These are phyloP conservation scores for Astrothelium subdiscretum DNA, from an alignment of 495 filamentous ascomycete genomes.

Conservation along the genomic window DNA sequence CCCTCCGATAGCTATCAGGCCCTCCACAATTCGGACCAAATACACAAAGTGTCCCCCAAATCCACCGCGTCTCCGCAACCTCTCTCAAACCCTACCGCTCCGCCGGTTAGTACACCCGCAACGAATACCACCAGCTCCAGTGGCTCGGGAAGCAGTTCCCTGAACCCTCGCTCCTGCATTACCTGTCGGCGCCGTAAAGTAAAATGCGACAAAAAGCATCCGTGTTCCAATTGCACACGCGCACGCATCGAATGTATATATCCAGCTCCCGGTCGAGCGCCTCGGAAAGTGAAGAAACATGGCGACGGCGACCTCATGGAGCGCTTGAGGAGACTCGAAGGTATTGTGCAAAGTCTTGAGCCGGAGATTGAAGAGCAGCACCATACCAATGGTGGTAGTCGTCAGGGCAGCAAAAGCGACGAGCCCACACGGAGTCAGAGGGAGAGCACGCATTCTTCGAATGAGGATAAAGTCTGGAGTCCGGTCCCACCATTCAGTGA, in stretches of 20 bases:
- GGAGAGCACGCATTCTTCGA: conserved; percentile 6
- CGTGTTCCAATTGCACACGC: conserved; percentile 75
- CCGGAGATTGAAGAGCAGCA: conserved; percentile 26
- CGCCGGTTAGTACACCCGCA: not conserved
- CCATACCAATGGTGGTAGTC: conserved; percentile 11
- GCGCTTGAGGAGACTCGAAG: conserved; percentile 65
- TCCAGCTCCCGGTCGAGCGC: conserved; percentile 70
- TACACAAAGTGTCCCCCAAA: not conserved
- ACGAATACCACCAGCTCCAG: not conserved
- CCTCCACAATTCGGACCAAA: not conserved
- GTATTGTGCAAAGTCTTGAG: conserved; percentile 61
- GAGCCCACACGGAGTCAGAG: conserved; percentile 8
- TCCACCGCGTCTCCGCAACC: not conserved
- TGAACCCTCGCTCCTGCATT: conserved; percentile 66
- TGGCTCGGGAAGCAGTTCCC: not conserved
- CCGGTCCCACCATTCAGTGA: conserved; percentile 4
- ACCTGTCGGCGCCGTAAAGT: conserved; percentile 79
- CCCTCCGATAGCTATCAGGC: not conserved
- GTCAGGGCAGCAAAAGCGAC: conserved; percentile 2
- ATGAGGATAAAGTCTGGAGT: not conserved
- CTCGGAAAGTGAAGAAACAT: conserved; percentile 54
- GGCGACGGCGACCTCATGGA: conserved; percentile 69
- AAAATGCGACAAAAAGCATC: conserved; percentile 71
- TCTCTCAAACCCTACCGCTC: not conserved
- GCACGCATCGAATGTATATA: conserved; percentile 73